Percentiles rank a stretch among this genome's conserved stretches.
Evolutionary conservation across 2,329 filamentous ascomycete species (phyloP).

Genomic region (Microsporum ferrugineum): DNA sequence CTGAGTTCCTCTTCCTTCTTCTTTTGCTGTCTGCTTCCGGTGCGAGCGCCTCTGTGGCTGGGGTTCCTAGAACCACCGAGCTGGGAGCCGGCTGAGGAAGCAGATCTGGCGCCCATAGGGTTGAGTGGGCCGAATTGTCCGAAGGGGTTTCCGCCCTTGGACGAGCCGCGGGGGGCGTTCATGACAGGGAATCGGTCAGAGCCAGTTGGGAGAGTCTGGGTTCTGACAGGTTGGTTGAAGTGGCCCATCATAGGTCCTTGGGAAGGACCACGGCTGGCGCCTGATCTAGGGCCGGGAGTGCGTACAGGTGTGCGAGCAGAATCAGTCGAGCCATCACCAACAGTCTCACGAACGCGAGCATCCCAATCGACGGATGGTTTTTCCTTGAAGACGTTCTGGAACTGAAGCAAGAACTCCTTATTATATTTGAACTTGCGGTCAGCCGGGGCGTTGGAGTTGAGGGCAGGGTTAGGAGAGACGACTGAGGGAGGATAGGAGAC

Average conservation of each 20-base stretch:
- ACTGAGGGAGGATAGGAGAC: slow-evolving; percentile 75
- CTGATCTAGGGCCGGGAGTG: slow-evolving; percentile 13
- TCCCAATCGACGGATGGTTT: slow-evolving; percentile 93
- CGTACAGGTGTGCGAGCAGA: slow-evolving; percentile 42
- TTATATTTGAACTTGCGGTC: slow-evolving; percentile 88
- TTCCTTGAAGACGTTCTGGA: slow-evolving; percentile 91
- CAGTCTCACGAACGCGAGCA: slow-evolving; percentile 67
- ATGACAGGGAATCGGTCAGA: slow-evolving; percentile 40
- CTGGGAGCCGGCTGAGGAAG: slow-evolving; percentile 41
- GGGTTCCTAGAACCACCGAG: slow-evolving; percentile 59
- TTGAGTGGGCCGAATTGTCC: slow-evolving; percentile 49
- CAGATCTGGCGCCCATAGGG: slow-evolving; percentile 49
- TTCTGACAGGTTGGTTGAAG: slow-evolving; percentile 42
- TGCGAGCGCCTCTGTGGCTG: slow-evolving; percentile 47
- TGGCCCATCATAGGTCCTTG: slow-evolving; percentile 56
- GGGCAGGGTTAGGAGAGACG: slow-evolving; percentile 77
- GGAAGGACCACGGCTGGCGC: slow-evolving; percentile 10
- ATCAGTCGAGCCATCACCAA: slow-evolving; percentile 60
- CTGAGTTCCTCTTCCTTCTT: slow-evolving; percentile 55
- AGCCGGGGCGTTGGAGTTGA: slow-evolving; percentile 63
- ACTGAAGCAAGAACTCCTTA: slow-evolving; percentile 87
- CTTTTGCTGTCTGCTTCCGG: slow-evolving; percentile 44
- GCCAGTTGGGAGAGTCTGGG: slow-evolving; percentile 57
- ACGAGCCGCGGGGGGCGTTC: slow-evolving; percentile 35
- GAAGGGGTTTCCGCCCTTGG: slow-evolving; percentile 42